phyloP scores from a whole-genome alignment of 805 yeast species.

The Vanderwaltozyma tropicalis region DNA sequence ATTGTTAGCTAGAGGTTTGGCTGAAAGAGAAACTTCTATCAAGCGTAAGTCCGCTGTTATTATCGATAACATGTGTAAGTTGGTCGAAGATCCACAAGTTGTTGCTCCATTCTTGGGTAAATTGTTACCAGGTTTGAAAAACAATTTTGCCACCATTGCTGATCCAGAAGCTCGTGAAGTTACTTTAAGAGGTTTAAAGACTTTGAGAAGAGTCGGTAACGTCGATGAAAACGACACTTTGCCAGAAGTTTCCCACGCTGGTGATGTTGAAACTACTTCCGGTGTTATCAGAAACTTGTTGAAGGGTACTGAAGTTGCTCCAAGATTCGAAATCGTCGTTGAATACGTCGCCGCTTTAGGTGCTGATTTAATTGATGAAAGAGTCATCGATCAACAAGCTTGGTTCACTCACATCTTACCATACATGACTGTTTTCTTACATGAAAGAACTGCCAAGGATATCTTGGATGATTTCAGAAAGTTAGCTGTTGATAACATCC shows the following conservation, averaged over 20 bases:
- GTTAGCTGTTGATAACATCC: constrained; percentile 96
- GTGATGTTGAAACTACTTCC: constrained; percentile 85
- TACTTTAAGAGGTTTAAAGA: constrained; percentile 91
- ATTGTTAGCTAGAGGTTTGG: constrained; percentile 96
- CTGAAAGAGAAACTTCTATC: constrained; percentile 98
- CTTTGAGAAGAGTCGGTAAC: constrained; percentile 98
- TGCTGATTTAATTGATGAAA: constrained; percentile 98
- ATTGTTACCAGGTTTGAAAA: constrained; percentile 91
- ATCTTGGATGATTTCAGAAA: constrained; percentile 90
- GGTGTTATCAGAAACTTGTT: constrained; percentile 68
- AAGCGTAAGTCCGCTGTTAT: constrained; percentile 99
- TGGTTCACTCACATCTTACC: constrained; percentile 88
- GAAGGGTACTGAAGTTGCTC: constrained; percentile 53
- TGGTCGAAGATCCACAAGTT: constrained; percentile 99
- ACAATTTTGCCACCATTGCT: constrained; percentile 92
- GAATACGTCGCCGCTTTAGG: constrained; percentile 90
- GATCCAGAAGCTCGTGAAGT: constrained; percentile 99
- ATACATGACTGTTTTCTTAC: constrained; percentile 91
- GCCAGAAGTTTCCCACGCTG: constrained; percentile 98
- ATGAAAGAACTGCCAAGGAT: constrained; percentile 83
- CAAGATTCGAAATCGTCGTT: constrained; percentile 70
- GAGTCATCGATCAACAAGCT: constrained; percentile 82
- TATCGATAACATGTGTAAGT: constrained; percentile 99
- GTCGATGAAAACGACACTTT: constrained; percentile 79
- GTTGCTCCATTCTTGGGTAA: constrained; percentile 98